phyloP scores from a whole-genome alignment of 495 filamentous ascomycete species.

The Usnea hakonensis region DNA sequence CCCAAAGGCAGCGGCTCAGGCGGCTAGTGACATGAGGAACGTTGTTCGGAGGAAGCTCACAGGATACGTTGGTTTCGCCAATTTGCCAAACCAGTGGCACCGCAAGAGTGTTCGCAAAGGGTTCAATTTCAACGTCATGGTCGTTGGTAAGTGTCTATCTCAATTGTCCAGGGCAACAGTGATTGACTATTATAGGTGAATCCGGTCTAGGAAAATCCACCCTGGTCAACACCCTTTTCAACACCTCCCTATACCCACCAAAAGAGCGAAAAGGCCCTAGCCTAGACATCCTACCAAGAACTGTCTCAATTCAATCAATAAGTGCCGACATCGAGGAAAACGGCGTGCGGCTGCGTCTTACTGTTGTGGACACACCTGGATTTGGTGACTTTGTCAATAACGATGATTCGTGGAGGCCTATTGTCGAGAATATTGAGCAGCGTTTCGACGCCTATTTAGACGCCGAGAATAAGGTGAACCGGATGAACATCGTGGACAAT shows the following conservation, averaged over 20 bases:
- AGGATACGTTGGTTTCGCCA: slow-evolving; percentile 97
- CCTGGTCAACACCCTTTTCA: slow-evolving; percentile 98
- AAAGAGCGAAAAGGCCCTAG: slow-evolving; percentile 96
- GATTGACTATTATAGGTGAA: slow-evolving; percentile 60
- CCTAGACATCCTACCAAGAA: slow-evolving; percentile 98
- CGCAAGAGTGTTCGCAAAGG: slow-evolving; percentile 99
- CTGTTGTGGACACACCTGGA: slow-evolving; percentile 94
- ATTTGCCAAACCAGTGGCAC: slow-evolving; percentile 99
- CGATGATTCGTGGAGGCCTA: slow-evolving; percentile 96
- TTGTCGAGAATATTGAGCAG: slow-evolving; percentile 98
- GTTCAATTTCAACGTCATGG: slow-evolving; percentile 99
- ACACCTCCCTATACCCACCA: slow-evolving; percentile 96
- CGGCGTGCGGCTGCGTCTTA: slow-evolving; percentile 91
- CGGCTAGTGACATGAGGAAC: slow-evolving; percentile 84
- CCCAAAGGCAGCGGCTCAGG: slow-evolving; percentile 69
- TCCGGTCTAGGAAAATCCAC: slow-evolving; percentile 98
- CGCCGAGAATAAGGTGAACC: slow-evolving; percentile 99
- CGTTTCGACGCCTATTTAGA: slow-evolving; percentile 96
- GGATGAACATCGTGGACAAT: slow-evolving; percentile 99
- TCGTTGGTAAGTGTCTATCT: slow-evolving; percentile 66
- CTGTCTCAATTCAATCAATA: slow-evolving; percentile 95
- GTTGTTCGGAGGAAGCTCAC: slow-evolving; percentile 97
- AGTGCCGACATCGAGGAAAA: slow-evolving; percentile 99
- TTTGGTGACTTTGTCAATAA: slow-evolving; percentile 99
- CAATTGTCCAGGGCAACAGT: slow-evolving; percentile 28